These are phyloP conservation scores for Blastobotrys capitulatus DNA, from an alignment of 1,139 yeast species.

Conservation along the genomic window DNA sequence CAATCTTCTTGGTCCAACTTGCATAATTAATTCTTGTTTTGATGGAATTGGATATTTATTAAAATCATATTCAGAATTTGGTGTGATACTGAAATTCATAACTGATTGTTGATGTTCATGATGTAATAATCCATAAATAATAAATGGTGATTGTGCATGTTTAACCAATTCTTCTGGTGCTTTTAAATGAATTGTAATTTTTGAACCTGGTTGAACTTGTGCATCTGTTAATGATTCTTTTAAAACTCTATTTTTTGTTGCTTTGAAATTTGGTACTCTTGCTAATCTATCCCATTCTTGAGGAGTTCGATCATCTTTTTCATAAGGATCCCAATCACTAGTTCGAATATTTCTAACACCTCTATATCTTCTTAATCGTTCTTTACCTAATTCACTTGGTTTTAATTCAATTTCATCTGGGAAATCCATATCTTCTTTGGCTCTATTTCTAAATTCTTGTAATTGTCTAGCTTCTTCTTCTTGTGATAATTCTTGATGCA, in stretches of 20 bases:
- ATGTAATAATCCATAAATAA: constrained; percentile 66
- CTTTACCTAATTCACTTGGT: constrained; percentile 71
- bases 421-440: constrained; percentile 81
- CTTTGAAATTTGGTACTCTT: constrained; percentile 71
- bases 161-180: constrained; percentile 49
- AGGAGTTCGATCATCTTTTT: constrained; percentile 70
- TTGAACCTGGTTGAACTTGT: constrained; percentile 60
- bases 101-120: constrained; percentile 86
- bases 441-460: constrained; percentile 59
- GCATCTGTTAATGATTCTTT: constrained; percentile 55
- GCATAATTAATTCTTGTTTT: constrained; percentile 72
- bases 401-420: constrained; percentile 91
- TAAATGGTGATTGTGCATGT: constrained; percentile 42
- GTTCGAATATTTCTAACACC: constrained; percentile 80
- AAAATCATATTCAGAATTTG: constrained; percentile 71
- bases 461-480: constrained; percentile 84
- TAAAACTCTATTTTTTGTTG: constrained; percentile 62
- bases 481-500: constrained; percentile 66
- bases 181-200: constrained; percentile 52
- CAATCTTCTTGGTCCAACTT: constrained; percentile 90
- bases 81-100: constrained; percentile 71
- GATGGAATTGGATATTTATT: constrained; percentile 71
- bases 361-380: constrained; percentile 69
- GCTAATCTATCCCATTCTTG: constrained; percentile 69
- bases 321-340: constrained; percentile 86